Base-by-base conservation (phyloP, 805 yeast species). In the Cyberlindnera xishuangbannaensis region DNA sequence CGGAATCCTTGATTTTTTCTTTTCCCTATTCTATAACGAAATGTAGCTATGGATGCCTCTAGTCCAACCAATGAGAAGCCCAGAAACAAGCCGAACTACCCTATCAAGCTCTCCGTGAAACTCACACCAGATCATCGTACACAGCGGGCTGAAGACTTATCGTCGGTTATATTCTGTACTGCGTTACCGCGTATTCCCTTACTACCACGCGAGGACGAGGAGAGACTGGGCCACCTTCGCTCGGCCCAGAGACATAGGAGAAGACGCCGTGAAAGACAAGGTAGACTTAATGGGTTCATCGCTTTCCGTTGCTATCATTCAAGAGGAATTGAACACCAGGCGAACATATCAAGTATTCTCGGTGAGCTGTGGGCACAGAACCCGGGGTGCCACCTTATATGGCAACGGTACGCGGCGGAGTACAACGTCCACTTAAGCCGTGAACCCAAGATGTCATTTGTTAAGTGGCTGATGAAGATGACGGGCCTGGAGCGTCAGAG, bases 231-330 rank as follows among this genome's bases (percentile, higher is more conserved):
- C 15, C 19, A 9, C 28, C 19, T 14, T 15, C 6, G 17, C 5
- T 11, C 16, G 27, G n/a, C 6, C 19, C 25, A 14, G 18, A 14
- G 15, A n/a, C n/a, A 28, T n/a, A 14, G 26, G 16, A n/a, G 14
- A 7, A 18, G n/a, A 28, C 20, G 21, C 27, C 26, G 7, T 28
- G 37, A 11, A 27, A 18, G 15, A 52, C 43, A 21, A n/a, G n/a
- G n/a, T n/a, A 41, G 37, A 27, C 39, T 58, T 5, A 57, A 53
- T 36, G 59, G 56, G 2, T 58, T 59, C 31, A 45, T 59, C 25
- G 64, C 62, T 1, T 59, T 49, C 33, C 36, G 64, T 15, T 37
- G 58, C 1, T 59, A 48, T 31, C 55, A 56, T 31, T 44, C 59
- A n/a, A 45, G 48, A 29, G 37, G 41, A 8, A 48, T 47, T 1